A percentile compares a stretch with the other conserved stretches of the same genome.
These are phyloP conservation scores for Glarea lozoyensis DNA, from an alignment of 495 filamentous ascomycete species.

Conservation along the genomic window DNA sequence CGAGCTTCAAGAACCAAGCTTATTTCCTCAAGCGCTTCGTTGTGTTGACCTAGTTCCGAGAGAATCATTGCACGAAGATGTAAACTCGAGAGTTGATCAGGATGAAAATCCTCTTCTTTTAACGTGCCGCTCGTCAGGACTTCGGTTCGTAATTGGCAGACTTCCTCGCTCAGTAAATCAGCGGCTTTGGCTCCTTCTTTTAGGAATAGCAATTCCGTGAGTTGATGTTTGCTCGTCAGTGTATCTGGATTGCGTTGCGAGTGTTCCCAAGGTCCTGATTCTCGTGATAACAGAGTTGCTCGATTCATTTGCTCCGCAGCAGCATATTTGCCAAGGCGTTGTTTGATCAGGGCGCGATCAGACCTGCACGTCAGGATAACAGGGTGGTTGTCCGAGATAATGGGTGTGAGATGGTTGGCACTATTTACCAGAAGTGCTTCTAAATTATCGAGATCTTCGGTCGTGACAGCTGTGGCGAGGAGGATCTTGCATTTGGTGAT, in stretches of 20 bases:
- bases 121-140: constrained; percentile 7
- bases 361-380: constrained; percentile 3
- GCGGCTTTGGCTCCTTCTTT: constrained; percentile 3
- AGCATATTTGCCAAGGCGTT: constrained; percentile 7
- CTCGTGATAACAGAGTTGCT: constrained; percentile 1
- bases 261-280: constrained; percentile 7
- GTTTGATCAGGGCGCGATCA: constrained; percentile 4
- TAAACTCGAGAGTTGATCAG: constrained; percentile 7
- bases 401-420: constrained; percentile 2
- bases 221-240: constrained; percentile 9
- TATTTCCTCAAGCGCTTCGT: constrained; percentile 7
- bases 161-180: constrained; percentile 3
- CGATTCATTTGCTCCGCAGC: constrained; percentile 8
- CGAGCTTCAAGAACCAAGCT: constrained; percentile 1
- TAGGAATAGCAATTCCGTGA: neutral
- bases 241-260: constrained; percentile 10
- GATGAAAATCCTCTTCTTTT: constrained; percentile 5
- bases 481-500: constrained; percentile 4
- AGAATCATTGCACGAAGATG: constrained; percentile 12
- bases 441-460: constrained; percentile 4
- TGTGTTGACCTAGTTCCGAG: constrained; percentile 3
- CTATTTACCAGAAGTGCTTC: constrained; percentile 3
- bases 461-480: constrained; percentile 1
- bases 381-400: constrained; percentile 4
- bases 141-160: constrained; percentile 1